Evolutionary conservation across 2,329 filamentous ascomycete species (phyloP).

Genomic region (Trichoderma simmonsii): DNA sequence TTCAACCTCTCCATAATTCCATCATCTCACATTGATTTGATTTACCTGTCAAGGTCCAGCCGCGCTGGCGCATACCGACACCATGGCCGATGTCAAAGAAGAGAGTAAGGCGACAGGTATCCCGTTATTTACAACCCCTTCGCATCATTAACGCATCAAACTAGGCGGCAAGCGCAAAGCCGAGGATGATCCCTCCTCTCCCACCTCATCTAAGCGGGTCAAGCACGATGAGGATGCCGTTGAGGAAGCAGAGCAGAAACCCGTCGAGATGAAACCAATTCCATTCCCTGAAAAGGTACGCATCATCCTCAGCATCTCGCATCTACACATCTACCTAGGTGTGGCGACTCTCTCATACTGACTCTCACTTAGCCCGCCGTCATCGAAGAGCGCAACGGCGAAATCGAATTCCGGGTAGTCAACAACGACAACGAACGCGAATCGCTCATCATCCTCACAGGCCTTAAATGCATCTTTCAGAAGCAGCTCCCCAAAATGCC

Average conservation of each 20-base stretch:
- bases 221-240: constrained; percentile 45
- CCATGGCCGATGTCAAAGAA: constrained; percentile 35
- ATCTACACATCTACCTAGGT: background rate
- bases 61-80: background rate
- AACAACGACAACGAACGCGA: constrained; percentile 91
- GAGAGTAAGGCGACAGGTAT: constrained; percentile 34
- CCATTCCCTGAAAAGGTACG: constrained; percentile 85
- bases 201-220: constrained; percentile 61
- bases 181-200: constrained; percentile 60
- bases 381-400: constrained; percentile 86
- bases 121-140: background rate
- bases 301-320: background rate
- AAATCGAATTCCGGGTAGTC: constrained; percentile 96
- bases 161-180: constrained; percentile 70
- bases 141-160: background rate
- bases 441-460: constrained; percentile 89
- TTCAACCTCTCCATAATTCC: background rate
- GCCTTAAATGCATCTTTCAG: constrained; percentile 96
- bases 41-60: background rate
- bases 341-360: background rate
- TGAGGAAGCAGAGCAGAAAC: constrained; percentile 40
- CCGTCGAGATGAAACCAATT: constrained; percentile 59
- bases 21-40: background rate
- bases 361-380: constrained; percentile 65
- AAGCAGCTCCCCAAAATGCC: constrained; percentile 99